Percentiles rank a stretch among this genome's conserved stretches.
These are phyloP conservation scores for Lentinus brumalis DNA, from an alignment of 768 basidiomycete genomes.

Conservation along the genomic window DNA sequence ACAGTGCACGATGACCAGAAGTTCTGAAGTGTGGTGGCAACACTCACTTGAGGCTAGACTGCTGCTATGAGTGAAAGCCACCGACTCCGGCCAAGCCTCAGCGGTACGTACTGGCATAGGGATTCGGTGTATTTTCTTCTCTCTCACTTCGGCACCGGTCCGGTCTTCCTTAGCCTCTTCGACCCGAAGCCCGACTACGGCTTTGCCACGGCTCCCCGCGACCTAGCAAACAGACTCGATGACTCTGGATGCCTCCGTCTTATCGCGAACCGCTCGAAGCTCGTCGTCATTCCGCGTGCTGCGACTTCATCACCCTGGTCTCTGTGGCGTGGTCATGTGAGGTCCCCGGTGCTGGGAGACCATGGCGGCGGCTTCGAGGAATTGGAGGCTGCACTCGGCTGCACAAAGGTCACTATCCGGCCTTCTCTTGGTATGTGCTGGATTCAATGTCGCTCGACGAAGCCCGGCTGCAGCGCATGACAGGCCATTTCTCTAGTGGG, in stretches of 20 bases:
- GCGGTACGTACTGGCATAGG: background rate
- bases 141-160: conserved; percentile 13
- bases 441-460: background rate
- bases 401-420: background rate
- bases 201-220: background rate
- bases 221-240: background rate
- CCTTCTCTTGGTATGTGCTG: background rate
- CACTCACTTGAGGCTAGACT: background rate
- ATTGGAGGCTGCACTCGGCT: background rate
- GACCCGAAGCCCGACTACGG: background rate
- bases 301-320: background rate
- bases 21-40: background rate
- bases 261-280: background rate
- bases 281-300: background rate
- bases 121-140: background rate
- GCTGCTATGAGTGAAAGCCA: background rate
- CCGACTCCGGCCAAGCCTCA: conserved; percentile 3
- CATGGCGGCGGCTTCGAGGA: background rate
- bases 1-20: background rate
- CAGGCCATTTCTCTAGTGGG: background rate
- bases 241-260: background rate
- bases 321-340: conserved; percentile 7
- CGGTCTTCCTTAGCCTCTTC: conserved; percentile 1
- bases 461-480: background rate
- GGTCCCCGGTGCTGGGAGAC: background rate